Conservation (phyloP, 2,329 filamentous ascomycete genomes). For the Penicillium brasilianum region DNA sequence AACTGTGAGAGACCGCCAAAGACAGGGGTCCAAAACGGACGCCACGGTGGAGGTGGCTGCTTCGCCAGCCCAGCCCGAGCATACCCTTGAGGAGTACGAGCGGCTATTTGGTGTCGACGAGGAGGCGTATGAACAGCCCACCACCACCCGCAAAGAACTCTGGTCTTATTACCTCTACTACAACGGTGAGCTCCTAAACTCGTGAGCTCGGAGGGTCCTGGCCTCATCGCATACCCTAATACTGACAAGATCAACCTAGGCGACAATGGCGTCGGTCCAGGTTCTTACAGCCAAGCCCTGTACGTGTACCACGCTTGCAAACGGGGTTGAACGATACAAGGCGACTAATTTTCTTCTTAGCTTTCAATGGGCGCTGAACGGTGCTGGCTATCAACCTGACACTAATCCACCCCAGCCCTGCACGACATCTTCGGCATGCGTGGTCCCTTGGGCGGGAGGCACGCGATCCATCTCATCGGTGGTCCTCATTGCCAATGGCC, state of each 20-base stretch:
- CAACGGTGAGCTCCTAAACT: conserved; percentile 36
- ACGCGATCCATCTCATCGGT: conserved; percentile 46
- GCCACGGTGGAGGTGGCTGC: conserved; percentile 26
- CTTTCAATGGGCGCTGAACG: conserved; percentile 49
- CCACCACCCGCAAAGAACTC: conserved; percentile 48
- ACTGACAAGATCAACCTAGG: conserved; percentile 24
- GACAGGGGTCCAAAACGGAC: conserved; percentile 7
- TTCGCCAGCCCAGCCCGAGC: conserved; percentile 10
- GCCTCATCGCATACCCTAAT: background rate
- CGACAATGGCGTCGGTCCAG: conserved; percentile 51
- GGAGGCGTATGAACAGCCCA: conserved; percentile 44
- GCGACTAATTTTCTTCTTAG: conserved; percentile 23
- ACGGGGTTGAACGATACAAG: background rate
- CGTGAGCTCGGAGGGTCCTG: background rate
- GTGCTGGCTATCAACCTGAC: conserved; percentile 45
- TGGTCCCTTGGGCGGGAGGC: conserved; percentile 47
- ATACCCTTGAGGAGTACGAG: conserved; percentile 39
- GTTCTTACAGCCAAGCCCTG: conserved; percentile 49
- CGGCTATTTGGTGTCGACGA: conserved; percentile 46
- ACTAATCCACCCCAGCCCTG: conserved; percentile 40
- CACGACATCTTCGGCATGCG: conserved; percentile 43
- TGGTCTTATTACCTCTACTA: conserved; percentile 54
- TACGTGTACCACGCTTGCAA: conserved; percentile 17
- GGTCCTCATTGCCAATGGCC: conserved; percentile 49
- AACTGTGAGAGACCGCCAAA: background rate